A percentile compares a stretch with the other conserved stretches of the same genome.
phyloP scores from a whole-genome alignment of 2,329 filamentous ascomycete genomes.

The Westerdykella aurantiaca region DNA sequence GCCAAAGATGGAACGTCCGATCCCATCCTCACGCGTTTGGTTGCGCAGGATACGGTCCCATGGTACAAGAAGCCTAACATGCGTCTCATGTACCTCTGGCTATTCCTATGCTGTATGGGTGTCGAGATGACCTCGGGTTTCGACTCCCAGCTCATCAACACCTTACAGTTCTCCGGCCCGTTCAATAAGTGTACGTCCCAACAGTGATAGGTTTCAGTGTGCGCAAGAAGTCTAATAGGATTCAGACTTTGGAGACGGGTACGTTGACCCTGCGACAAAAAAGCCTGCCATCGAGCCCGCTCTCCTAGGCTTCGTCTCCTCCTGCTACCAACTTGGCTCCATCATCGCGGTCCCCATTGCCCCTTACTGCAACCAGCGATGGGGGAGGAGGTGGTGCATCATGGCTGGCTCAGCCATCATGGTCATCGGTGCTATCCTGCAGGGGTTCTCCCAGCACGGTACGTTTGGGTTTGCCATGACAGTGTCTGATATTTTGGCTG shows the following conservation, averaged over 20 bases:
- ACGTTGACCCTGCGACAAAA: constrained; percentile 8
- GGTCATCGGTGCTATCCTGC: constrained; percentile 55
- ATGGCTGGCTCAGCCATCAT: constrained; percentile 55
- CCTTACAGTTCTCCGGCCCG: constrained; percentile 29
- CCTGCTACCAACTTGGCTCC: constrained; percentile 33
- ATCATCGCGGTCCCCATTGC: constrained; percentile 28
- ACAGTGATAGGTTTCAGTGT: background rate
- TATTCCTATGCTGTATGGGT: constrained; percentile 35
- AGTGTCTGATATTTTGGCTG: background rate
- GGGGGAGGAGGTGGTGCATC: constrained; percentile 52
- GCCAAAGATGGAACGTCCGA: constrained; percentile 28
- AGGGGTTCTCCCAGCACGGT: constrained; percentile 43
- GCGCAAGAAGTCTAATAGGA: background rate
- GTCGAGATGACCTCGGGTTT: constrained; percentile 38
- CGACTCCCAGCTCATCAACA: constrained; percentile 36
- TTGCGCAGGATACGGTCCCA: constrained; percentile 35
- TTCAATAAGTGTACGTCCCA: constrained; percentile 30
- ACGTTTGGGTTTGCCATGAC: constrained; percentile 2
- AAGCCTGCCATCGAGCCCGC: constrained; percentile 19
- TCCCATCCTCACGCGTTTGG: constrained; percentile 41
- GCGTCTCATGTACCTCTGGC: constrained; percentile 34
- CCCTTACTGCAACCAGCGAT: constrained; percentile 31
- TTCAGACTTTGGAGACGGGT: constrained; percentile 29
- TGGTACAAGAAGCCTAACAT: constrained; percentile 41
- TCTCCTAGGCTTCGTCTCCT: constrained; percentile 31